Percentiles rank a stretch among this genome's conserved stretches.
These are phyloP conservation scores for Linaria vulgaris DNA, from an alignment of 257 asterid species.

Conservation along the genomic window DNA sequence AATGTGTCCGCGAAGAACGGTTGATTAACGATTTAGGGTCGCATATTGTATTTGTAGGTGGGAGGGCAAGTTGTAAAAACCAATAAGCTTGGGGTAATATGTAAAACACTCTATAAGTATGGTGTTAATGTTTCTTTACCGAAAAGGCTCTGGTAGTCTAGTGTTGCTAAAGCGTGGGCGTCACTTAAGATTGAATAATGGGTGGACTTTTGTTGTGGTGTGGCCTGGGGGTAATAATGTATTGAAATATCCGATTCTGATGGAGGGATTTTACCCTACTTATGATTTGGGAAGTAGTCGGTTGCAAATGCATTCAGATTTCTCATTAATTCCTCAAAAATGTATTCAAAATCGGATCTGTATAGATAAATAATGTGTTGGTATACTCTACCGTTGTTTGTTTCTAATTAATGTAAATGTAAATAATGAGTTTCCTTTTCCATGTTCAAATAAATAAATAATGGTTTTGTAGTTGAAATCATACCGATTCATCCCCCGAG, in stretches of 20 bases:
- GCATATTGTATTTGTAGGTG: no score
- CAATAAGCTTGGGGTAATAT: no score
- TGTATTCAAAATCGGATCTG: constrained; percentile 21
- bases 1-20: no score
- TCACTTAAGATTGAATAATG: not conserved
- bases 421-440: not conserved
- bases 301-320: constrained; percentile 15
- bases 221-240: no score
- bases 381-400: not conserved
- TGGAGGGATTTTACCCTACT: not conserved
- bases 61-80: no score
- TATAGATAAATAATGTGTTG: constrained; percentile 2
- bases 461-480: constrained; percentile 22
- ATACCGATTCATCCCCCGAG: constrained; percentile 56
- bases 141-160: no score
- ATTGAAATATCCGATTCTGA: no score
- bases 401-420: constrained; percentile 13
- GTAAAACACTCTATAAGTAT: no score
- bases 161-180: no score
- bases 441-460: no score
- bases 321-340: constrained; percentile 17
- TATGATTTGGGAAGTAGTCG: constrained; percentile 1
- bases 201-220: not conserved
- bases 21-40: no score
- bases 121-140: no score